Base-by-base conservation (phyloP, 2,329 filamentous ascomycete genomes). In the Scedosporium apiospermum region DNA sequence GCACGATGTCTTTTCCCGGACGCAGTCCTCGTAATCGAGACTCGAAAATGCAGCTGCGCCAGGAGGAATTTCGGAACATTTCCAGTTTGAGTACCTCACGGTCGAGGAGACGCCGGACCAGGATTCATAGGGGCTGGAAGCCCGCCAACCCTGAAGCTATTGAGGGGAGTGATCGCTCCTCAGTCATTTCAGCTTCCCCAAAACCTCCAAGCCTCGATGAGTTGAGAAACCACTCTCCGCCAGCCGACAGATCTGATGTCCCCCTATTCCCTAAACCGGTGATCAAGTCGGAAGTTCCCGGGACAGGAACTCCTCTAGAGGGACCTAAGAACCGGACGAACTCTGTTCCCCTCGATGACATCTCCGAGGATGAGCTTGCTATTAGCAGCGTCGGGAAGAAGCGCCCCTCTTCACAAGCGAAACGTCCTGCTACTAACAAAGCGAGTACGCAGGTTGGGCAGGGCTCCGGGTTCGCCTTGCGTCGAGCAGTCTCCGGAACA, bases 301-400 rank as follows among this genome's bases (percentile, higher is more conserved):
- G n/a, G n/a, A 57, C 12, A 55, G 16, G 12, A 26, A 14, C 53
- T 27, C 53, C 53, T 57, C 53, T 30, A 12, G n/a, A 10, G 14
- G 55, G 16, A 23, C 27, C 23, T 9, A 60, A 49, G 42, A 18
- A 30, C 16, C 41, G 16, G n/a, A 46, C 10, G 23, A n/a, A 53
- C 3, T 10, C 21, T n/a, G 6, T 7, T 16, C 27, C 21, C 7
- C 4, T 3, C 55, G 49, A 61, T n/a, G 49, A 53, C 16, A 61
- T 61, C 18, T 61, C 60, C 10, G 60, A 61, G 3, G 60, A 61
- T 34, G 60, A 61, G 27, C 60, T 61, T 14, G 60, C 60, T 2
- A 53, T 53, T 21, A 14, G 49, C 21, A 18, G 4, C 23, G 21
- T 53, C n/a, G 49, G 9, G n/a, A 5, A 21, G 16, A 21, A n/a